Evolutionary conservation across 257 asterid genomes (phyloP).

Genomic region (Coffea eugenioides): DNA sequence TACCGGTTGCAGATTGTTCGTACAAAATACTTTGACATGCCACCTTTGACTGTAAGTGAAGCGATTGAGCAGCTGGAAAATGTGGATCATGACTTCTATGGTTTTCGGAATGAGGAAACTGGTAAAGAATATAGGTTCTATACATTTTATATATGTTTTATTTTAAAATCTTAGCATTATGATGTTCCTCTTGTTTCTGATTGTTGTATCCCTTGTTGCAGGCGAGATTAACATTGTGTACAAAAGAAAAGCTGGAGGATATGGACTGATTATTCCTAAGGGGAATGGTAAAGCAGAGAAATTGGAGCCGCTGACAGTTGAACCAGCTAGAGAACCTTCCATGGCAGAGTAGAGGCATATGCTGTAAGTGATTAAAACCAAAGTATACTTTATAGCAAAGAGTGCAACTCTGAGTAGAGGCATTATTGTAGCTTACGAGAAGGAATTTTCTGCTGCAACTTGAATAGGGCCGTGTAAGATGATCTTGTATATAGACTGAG

Average conservation of each 20-base stretch:
- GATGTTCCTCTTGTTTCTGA: not conserved
- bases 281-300: constrained; percentile 53
- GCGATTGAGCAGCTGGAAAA: constrained; percentile 94
- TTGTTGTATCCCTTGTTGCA: constrained; percentile 26
- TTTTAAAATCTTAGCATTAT: not conserved
- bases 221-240: constrained; percentile 84
- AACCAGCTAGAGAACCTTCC: constrained; percentile 32
- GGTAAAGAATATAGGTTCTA: constrained; percentile 32
- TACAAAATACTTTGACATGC: constrained; percentile 90
- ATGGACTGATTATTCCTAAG: constrained; percentile 77
- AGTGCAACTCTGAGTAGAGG: not conserved
- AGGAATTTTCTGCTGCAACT: not conserved
- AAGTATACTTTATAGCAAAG: not conserved
- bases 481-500: constrained; percentile 1
- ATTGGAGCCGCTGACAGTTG: constrained; percentile 44
- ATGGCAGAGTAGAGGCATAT: constrained; percentile 22
- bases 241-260: constrained; percentile 77
- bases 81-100: constrained; percentile 87
- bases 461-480: not conserved
- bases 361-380: not conserved
- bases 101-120: constrained; percentile 84
- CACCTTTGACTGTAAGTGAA: constrained; percentile 74
- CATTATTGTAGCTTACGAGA: not conserved
- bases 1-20: constrained; percentile 59
- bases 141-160: not conserved